Base-by-base conservation (phyloP, 768 basidiomycete species). In the Terana coerulea region DNA sequence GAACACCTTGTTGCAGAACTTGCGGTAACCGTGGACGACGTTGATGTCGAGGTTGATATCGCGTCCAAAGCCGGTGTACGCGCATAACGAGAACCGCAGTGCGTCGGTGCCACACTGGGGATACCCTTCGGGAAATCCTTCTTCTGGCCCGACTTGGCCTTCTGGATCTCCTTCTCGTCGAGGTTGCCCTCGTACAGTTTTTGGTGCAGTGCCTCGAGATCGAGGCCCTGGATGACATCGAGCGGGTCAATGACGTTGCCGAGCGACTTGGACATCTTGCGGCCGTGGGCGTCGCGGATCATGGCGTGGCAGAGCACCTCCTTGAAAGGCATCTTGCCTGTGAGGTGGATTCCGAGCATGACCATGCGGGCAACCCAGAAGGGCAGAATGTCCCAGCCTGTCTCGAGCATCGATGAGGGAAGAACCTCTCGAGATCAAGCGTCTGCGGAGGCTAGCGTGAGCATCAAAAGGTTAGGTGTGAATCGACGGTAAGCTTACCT, bases 301-400 rank as follows among this genome's bases (percentile, higher is more conserved):
- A 99, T 97, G 19, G 95, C 95, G 64, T 98, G 97, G 70, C 95
- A 98, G 65, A 87, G 83, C 8, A 98, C 95, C 70, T 99, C 95
- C 42, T 81, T 76, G 79, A 98, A 99, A 1, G 97, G 97, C 75
- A 99, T 80, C 62, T 88, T 69, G 24, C 80, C 94, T 0, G 97
- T 99, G 40, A 98, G 81, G 51, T 87, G 79, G 60, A 92, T 72
- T 36, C 97, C 95, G 30, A 98, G 83, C 62, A 99, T 72, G 43
- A 90, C 95, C 95, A 98, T 99, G 36, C 97, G 88, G 14, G 97
- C 95, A 6, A 98, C 95, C 97, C 97, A 99, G 81, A 98, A 98
- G 17, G 98, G 69, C 6, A 8, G 8, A 61, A 98, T 98, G 57
- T 98, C 97, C 95, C 97, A 98, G 40, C 97, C 97, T 0, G 97